Base-by-base conservation (phyloP, 2,329 filamentous ascomycete genomes). In the Hymenoscyphus fructigenus region DNA sequence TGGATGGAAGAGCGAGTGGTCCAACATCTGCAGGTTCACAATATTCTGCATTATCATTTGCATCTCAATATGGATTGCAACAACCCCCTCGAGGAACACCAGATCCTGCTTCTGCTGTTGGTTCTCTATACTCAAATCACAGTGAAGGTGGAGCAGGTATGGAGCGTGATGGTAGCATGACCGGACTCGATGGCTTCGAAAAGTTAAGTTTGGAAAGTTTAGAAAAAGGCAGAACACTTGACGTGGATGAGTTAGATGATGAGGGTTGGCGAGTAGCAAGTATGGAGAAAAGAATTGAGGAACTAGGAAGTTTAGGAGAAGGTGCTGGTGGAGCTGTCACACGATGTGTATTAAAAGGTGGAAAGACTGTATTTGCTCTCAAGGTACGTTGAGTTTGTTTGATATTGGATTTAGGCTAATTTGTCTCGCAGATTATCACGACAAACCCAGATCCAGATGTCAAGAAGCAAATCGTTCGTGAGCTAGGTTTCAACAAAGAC, bases 401-500 rank as follows among this genome's bases (percentile, higher is more conserved):
- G 34, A 20, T 55, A 61, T 3, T 55, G 63, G 6, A 57, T 36
- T 62, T 41, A n/a, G 65, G 65, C 57, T 61, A 38, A 65, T 29
- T 2, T 12, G 32, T 23, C 2, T 20, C 63, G 2, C 68, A 96
- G 94, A 91, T 99, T 75, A 99, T 99, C 76, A 99, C 95, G 2
- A 97, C 95, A 38, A 96, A 98, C 76, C 95, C 95, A 1, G 95
- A 99, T 72, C 94, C 95, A 14, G 94, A 97, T 76, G 92, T 98
- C 67, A 98, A 97, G 83, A 97, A 96, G 77, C 95, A 99, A 79
- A 99, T 99, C 72, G 87, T 98, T 66, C 91, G 95, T 75, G 95
- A 99, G 78, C 84, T 99, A 61, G 92, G 91, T 67, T 99, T 98
- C 84, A 99, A 99, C 84, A 97, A 97, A 79, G 92, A 93, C 70